Percentiles rank a stretch among this genome's conserved stretches.
phyloP scores from a whole-genome alignment of 257 asterid species.

The Buddleja alternifolia region DNA sequence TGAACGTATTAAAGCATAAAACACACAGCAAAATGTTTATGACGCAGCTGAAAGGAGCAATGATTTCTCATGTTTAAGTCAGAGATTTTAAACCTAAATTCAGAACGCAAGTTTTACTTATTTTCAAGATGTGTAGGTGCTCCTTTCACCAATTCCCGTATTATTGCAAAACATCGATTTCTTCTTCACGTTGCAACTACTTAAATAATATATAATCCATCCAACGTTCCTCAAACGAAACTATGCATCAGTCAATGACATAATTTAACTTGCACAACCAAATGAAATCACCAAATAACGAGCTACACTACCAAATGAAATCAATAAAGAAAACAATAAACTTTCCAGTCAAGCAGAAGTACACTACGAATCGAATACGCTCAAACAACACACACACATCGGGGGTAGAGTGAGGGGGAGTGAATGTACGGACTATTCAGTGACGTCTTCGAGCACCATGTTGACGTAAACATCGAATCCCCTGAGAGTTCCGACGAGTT shows the following conservation, averaged over 20 bases:
- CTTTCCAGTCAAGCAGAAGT: not conserved
- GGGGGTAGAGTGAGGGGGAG: not conserved
- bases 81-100: too few relatives aligned
- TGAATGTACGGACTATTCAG: slow-evolving; percentile 36
- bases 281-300: not conserved
- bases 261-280: not conserved
- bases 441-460: slow-evolving; percentile 50
- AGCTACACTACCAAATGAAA: not conserved
- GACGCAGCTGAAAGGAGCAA: too few relatives aligned
- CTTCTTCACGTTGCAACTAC: not conserved
- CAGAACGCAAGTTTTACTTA: too few relatives aligned
- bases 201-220: not conserved
- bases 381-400: not conserved
- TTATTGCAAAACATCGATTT: not conserved
- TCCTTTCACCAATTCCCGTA: not conserved
- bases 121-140: too few relatives aligned
- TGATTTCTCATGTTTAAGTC: too few relatives aligned
- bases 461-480: slow-evolving; percentile 47
- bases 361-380: not conserved
- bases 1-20: too few relatives aligned
- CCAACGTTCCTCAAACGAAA: not conserved
- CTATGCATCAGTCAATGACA: not conserved
- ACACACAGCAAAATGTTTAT: too few relatives aligned
- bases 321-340: not conserved
- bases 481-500: slow-evolving; percentile 43